These are phyloP conservation scores for Diphasiastrum complanatum DNA, from an alignment of 83 land plant species.

Conservation along the genomic window DNA sequence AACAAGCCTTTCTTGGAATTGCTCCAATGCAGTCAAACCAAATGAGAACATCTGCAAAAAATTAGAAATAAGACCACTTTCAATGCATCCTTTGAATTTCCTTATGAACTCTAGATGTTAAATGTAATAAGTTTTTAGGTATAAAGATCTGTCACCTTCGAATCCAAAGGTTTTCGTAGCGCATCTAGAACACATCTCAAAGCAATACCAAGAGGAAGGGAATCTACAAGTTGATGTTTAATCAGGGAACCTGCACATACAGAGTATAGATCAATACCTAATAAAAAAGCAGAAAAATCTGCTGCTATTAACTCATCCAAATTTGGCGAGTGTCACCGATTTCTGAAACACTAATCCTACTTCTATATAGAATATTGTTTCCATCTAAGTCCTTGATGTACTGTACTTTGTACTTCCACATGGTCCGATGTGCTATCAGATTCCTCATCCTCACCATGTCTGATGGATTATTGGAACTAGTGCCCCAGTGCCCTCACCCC, in stretches of 20 bases:
- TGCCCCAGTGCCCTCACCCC: too few relatives aligned
- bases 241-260: conserved; percentile 82
- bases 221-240: conserved; percentile 80
- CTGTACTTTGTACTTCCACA: too few relatives aligned
- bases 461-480: too few relatives aligned
- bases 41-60: conserved; percentile 84
- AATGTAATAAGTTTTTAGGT: not conserved
- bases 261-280: too few relatives aligned
- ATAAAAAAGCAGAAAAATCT: not conserved
- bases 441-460: too few relatives aligned
- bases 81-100: not conserved
- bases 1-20: conserved; percentile 69
- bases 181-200: conserved; percentile 79
- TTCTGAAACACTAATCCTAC: too few relatives aligned
- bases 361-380: too few relatives aligned
- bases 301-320: not conserved
- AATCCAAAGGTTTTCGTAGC: conserved; percentile 78
- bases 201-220: conserved; percentile 78
- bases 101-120: not conserved
- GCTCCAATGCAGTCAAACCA: conserved; percentile 77
- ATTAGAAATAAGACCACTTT: not conserved
- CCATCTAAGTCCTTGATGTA: too few relatives aligned
- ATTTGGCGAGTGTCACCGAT: too few relatives aligned
- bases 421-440: too few relatives aligned
- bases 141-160: conserved; percentile 50